Base-by-base conservation (phyloP, 352 stramenopile species). In the Globisporangium ultimum region DNA sequence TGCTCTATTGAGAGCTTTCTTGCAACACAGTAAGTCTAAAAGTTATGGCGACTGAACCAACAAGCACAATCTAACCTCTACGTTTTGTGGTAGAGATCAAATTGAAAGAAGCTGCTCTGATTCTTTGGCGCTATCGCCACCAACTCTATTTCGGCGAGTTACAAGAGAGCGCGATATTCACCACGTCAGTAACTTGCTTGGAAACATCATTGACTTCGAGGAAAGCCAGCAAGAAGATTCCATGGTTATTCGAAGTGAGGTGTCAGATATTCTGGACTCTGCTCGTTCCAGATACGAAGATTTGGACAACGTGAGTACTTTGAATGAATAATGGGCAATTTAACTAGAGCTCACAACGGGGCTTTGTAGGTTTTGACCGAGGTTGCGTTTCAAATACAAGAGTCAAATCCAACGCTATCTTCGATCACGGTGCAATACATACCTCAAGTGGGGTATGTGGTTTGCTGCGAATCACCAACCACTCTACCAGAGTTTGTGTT, bases 341-440 rank as follows among this genome's bases (percentile, higher is more conserved):
- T 13, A 59, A 2, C 48, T 3, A 15, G 6, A 41, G 9, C 17
- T 51, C 41, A 59, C 24, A 52, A 1, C 9, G 36, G 24, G 14
- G 12, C 22, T 15, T 28, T n/a, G 36, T 42, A 96, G 87, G 76
- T 96, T 38, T 64, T 96, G 55, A 87, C 79, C 3, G 85, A 96
- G 63, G 75, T 96, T 42, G 80, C 84, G 8, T 87, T 89, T 60
- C 80, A 91, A 60, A 81, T 94, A 22, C 78, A 91, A 78, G 80
- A 93, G 58, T 63, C 71, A 20, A 86, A 92, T 51, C 69, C 87
- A 24, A 72, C 67, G 49, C 61, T 94, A 36, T 83, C 78, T 3
- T 84, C 80, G 4, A 91, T 94, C 40, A 91, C 81, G 14, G 78
- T 93, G 28, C 80, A 94, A 59, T 96, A 93, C 54, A 92, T 94